A percentile compares a stretch with the other conserved stretches of the same genome.
Conservation (phyloP, 192 early-diverging fungal species). For the Coemansia sp. region DNA sequence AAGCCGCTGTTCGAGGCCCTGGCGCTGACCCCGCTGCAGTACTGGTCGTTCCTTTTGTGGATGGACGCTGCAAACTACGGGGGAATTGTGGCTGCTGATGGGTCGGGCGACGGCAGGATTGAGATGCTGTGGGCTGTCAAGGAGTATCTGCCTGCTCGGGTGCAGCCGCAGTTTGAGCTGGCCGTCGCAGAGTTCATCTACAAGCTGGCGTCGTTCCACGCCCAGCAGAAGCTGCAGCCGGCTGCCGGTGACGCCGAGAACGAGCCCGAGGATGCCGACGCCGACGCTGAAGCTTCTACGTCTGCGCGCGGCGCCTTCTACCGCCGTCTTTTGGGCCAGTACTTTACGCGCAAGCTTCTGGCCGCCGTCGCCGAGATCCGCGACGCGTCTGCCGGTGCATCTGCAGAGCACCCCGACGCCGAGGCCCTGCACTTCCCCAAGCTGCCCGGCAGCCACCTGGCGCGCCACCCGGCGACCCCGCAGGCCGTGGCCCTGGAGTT, state of each 20-base stretch:
- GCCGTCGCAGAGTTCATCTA: constrained; percentile 72
- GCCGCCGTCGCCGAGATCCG: constrained; percentile 61
- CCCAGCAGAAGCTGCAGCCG: constrained; percentile 38
- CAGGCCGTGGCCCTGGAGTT: constrained; percentile 78
- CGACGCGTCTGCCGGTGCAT: constrained; percentile 24
- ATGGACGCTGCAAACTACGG: constrained; percentile 91
- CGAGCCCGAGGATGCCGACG: constrained; percentile 26
- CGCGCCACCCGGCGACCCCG: too few species aligned
- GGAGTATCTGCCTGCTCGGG: constrained; percentile 75
- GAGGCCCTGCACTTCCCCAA: constrained; percentile 58
- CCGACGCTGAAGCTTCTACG: constrained; percentile 10
- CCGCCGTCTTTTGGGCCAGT: constrained; percentile 54
- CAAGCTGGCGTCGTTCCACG: constrained; percentile 56
- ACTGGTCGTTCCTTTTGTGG: constrained; percentile 86
- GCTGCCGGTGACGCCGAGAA: constrained; percentile 21
- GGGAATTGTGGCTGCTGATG: constrained; percentile 32
- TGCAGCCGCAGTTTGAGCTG: constrained; percentile 69
- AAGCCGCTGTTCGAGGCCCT: constrained; percentile 77
- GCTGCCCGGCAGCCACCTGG: constrained; percentile 59
- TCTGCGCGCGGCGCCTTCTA: constrained; percentile 39
- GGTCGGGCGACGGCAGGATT: constrained; percentile 39
- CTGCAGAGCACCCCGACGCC: constrained; percentile 11
- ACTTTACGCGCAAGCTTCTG: constrained; percentile 65
- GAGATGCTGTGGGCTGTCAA: constrained; percentile 89
- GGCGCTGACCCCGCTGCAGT: constrained; percentile 63